Percentiles rank a stretch among this genome's conserved stretches.
phyloP scores from a whole-genome alignment of 225 moss, liverwort and hornwort species.

The Climacium dendroides region DNA sequence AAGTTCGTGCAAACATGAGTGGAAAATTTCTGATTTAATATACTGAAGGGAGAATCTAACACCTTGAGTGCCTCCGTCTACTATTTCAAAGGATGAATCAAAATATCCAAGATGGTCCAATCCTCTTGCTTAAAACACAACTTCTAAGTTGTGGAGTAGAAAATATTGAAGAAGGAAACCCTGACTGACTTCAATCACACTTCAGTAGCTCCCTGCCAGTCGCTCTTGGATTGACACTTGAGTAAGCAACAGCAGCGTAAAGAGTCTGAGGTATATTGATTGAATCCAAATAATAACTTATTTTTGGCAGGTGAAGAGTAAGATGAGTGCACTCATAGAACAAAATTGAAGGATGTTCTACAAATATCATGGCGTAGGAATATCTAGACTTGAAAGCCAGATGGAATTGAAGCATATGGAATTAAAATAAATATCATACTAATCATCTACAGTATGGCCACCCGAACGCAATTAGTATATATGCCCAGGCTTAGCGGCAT shows the following conservation, averaged over 20 bases:
- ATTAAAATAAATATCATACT: not conserved
- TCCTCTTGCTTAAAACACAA: not conserved
- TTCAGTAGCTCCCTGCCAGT: not conserved
- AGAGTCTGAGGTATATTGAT: not conserved
- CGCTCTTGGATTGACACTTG: not conserved
- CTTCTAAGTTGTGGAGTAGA: not conserved
- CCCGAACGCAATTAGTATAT: not conserved
- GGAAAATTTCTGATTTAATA: not conserved
- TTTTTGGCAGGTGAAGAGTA: not conserved
- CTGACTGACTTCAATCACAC: not conserved
- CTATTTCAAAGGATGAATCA: not conserved
- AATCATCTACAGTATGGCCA: not conserved
- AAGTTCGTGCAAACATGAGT: not conserved
- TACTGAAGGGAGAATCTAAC: no score
- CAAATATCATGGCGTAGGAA: not conserved
- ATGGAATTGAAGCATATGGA: not conserved
- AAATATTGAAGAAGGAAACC: no score
- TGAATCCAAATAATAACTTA: not conserved
- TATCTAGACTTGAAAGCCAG: not conserved
- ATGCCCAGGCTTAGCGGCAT: not conserved
- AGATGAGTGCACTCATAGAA: not conserved
- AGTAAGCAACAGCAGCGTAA: not conserved
- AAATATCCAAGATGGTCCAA: not conserved
- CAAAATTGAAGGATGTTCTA: not conserved
- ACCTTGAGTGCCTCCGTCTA: not conserved